Evolutionary conservation across 768 basidiomycete genomes (phyloP).

Genomic region (Galerina sulciceps): DNA sequence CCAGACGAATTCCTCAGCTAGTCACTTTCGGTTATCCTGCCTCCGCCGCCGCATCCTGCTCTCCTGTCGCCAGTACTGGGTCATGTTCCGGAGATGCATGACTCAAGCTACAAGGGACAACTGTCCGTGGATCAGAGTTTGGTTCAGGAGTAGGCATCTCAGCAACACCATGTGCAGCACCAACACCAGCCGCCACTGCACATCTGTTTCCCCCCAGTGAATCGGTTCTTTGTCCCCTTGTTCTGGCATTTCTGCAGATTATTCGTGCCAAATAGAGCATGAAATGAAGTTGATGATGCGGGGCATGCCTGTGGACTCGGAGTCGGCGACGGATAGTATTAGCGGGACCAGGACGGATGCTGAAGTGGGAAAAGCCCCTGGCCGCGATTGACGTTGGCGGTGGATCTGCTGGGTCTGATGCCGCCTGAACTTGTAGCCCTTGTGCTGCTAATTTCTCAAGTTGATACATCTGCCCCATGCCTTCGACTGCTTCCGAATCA

Average conservation of each 20-base stretch:
- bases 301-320: conserved; percentile 27
- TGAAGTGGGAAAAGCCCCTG: background rate
- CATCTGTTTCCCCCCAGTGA: too few relatives aligned
- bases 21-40: conserved; percentile 27
- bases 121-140: too few relatives aligned
- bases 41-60: conserved; percentile 36
- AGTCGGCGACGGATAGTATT: conserved; percentile 16
- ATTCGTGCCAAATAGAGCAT: conserved; percentile 29
- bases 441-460: background rate
- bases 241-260: conserved; percentile 26
- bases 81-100: too few relatives aligned
- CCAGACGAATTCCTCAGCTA: conserved; percentile 13
- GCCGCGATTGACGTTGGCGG: conserved; percentile 8
- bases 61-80: too few relatives aligned
- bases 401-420: too few relatives aligned
- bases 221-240: too few relatives aligned
- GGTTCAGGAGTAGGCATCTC: too few relatives aligned
- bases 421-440: background rate
- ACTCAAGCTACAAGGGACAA: too few relatives aligned
- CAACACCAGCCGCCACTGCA: too few relatives aligned
- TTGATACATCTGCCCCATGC: background rate
- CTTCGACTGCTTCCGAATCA: background rate
- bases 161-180: too few relatives aligned
- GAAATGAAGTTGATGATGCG: conserved; percentile 33
- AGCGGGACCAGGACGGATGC: background rate